Conservation (phyloP, 257 asterid species). For the Capsicum baccatum region DNA sequence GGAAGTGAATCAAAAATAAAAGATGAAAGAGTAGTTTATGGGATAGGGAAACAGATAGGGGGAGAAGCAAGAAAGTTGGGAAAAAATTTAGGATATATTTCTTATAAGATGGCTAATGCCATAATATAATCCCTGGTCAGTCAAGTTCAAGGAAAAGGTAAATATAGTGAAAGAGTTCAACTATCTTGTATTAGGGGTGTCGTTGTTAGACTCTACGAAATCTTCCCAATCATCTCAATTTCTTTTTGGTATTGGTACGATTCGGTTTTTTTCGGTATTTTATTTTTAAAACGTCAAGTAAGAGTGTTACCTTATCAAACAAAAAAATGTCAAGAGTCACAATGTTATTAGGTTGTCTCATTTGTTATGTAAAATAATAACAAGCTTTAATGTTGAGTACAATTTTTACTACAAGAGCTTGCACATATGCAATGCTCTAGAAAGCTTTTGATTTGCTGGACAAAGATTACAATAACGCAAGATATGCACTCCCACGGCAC, state of each 20-base stretch:
- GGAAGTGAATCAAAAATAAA: not conserved
- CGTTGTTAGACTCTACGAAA: not conserved
- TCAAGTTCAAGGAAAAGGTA: not conserved
- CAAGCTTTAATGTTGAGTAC: not conserved
- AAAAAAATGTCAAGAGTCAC: not conserved
- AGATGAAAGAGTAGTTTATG: not conserved
- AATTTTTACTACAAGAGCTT: not conserved
- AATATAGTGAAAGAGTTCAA: not conserved
- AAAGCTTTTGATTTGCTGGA: not conserved
- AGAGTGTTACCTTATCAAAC: not conserved
- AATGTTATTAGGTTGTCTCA: not conserved
- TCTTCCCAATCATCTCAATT: not conserved
- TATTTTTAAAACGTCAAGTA: not conserved
- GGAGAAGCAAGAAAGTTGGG: not conserved
- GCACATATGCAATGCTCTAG: not conserved
- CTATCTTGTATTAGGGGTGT: not conserved
- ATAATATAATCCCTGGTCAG: not conserved
- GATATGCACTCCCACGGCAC: not conserved
- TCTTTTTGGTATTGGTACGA: not conserved
- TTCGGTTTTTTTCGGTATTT: not conserved
- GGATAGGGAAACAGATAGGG: not conserved
- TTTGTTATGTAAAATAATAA: not conserved
- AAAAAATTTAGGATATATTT: not conserved
- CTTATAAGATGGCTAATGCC: not conserved
- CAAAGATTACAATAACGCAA: not conserved